Base-by-base conservation (phyloP, 1,284 basidiomycete genomes). In the Takashimella tepidaria region DNA sequence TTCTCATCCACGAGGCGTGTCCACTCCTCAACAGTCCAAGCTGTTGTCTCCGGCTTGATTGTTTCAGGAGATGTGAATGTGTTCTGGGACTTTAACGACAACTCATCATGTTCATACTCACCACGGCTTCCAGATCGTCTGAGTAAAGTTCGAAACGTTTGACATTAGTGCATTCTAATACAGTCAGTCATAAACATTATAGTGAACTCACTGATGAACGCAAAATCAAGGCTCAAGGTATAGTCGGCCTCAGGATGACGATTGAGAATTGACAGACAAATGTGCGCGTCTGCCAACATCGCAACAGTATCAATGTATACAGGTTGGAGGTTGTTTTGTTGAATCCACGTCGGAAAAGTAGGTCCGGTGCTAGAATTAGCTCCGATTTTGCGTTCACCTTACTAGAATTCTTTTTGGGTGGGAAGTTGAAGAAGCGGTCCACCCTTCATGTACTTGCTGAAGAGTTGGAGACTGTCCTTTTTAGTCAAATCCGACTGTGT, bases 241-340 rank as follows among this genome's bases (percentile, higher is more conserved):
- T 16, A 74, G 31, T 66, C 65, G 12, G 62, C 62, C 10, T 56
- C 54, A 0, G 69, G 70, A 45, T 73, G 70, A 41, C 72, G 55
- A 52, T 74, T 72, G 41, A 74, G 42, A 10, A 74, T 50, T 37
- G 67, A 69, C 3, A 74, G 20, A 4, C 70, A 57, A 23, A 69
- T 63, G 43, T 64, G 63, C 6, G 47, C 45, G 23, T 60, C 47
- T 20, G 66, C 63, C n/a, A 58, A n/a, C 12, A 72, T 56, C 3
- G 64, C 69, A 6, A 64, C 62, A 24, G 56, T 56, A 51, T 74
- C 72, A 41, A 74, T 59, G 54, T 72, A 74, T 0, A 61, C 31
- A 2, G 70, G 67, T 44, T 58, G 53, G 26, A 55, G 50, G 16
- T 31, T 49, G 13, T 62, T 52, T 48, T 69, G 61, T 52, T 70